Evolutionary conservation across 768 basidiomycete genomes (phyloP).

Genomic region (Fomitopsis pulvina): DNA sequence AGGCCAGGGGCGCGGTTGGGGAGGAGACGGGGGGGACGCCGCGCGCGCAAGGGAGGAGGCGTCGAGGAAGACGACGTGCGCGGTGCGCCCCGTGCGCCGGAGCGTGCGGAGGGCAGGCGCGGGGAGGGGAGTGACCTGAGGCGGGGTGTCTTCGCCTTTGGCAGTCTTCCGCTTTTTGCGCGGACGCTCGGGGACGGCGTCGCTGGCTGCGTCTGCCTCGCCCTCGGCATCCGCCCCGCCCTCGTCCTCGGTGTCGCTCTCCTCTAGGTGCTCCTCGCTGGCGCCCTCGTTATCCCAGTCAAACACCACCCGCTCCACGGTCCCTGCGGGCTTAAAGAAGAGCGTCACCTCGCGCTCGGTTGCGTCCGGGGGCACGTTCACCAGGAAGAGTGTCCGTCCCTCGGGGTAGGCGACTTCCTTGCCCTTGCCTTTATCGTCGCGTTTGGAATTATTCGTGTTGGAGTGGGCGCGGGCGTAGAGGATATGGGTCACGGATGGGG

Average conservation of each 20-base stretch:
- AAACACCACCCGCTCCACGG: constrained; percentile 70
- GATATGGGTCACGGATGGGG: constrained; percentile 48
- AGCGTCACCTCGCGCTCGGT: constrained; percentile 72
- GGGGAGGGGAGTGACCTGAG: constrained; percentile 59
- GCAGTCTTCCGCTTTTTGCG: constrained; percentile 27
- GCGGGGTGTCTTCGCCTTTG: constrained; percentile 27
- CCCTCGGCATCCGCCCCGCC: constrained; percentile 30
- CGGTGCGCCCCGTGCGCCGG: constrained; percentile 57
- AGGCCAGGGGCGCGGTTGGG: constrained; percentile 56
- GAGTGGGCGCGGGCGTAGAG: constrained; percentile 72
- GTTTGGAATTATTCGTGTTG: constrained; percentile 36
- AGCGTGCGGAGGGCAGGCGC: constrained; percentile 43
- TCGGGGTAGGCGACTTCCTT: constrained; percentile 30
- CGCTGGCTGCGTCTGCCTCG: constrained; percentile 27
- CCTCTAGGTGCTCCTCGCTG: constrained; percentile 18
- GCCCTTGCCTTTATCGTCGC: constrained; percentile 5
- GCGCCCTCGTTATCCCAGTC: constrained; percentile 34
- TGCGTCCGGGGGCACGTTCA: constrained; percentile 85
- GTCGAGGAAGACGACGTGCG: constrained; percentile 72
- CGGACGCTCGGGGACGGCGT: constrained; percentile 20
- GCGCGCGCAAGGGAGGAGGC: constrained; percentile 63
- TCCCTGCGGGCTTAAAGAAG: constrained; percentile 75
- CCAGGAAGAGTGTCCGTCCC: constrained; percentile 78
- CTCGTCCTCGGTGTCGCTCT: constrained; percentile 30
- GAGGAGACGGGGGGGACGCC: constrained; percentile 34